Percentiles rank a stretch among this genome's conserved stretches.
phyloP scores from a whole-genome alignment of 148 eudicot species.

The Rhododendron griersonianum region DNA sequence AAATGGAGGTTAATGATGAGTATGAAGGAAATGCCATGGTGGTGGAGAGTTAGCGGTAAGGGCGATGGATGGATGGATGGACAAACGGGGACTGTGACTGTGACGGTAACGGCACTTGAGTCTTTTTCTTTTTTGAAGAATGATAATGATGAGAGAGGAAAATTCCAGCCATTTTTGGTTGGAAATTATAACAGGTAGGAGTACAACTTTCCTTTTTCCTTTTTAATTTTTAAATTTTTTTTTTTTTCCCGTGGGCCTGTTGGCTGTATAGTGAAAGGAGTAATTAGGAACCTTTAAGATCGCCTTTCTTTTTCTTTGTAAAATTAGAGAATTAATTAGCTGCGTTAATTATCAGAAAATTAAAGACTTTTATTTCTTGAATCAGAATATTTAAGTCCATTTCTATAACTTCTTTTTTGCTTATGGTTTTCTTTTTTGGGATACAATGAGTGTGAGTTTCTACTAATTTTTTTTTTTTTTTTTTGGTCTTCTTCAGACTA shows the following conservation, averaged over 20 bases:
- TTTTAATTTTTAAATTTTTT: neutral
- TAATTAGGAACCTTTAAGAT: neutral
- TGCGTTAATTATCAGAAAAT: neutral
- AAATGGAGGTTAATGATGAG: neutral
- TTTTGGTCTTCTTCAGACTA: too few relatives aligned
- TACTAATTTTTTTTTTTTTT: too few relatives aligned
- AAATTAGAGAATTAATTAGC: neutral
- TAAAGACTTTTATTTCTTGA: slow-evolving; percentile 1
- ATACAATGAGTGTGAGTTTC: too few relatives aligned
- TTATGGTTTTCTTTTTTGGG: too few relatives aligned
- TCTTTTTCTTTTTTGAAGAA: neutral
- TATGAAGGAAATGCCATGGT: slow-evolving; percentile 6
- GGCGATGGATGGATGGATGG: neutral
- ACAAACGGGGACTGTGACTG: slow-evolving; percentile 14
- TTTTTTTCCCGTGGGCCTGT: neutral
- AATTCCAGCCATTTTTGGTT: neutral
- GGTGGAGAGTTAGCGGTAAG: slow-evolving; percentile 13
- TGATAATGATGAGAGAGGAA: neutral
- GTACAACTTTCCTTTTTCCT: neutral
- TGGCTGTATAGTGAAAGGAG: neutral
- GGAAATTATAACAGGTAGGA: neutral
- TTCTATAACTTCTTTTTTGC: neutral
- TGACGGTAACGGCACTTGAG: slow-evolving; percentile 25
- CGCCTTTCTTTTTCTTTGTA: slow-evolving; percentile 9
- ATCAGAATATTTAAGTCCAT: neutral